A percentile compares a stretch with the other conserved stretches of the same genome.
Conservation (phyloP, 345 rosid species). For the Hypericum perforatum region DNA sequence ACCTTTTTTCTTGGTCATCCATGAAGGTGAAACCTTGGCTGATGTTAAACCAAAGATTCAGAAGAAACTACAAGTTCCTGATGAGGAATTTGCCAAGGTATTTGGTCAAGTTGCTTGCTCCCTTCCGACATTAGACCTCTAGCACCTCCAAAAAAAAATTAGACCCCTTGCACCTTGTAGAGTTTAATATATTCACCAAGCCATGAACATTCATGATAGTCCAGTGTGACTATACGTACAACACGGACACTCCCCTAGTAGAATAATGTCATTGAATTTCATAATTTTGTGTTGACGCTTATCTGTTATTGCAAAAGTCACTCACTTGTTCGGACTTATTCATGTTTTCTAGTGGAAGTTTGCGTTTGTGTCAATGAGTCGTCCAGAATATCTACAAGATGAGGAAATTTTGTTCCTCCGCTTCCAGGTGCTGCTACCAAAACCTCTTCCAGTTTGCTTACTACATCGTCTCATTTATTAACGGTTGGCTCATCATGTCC, state of each 20-base stretch:
- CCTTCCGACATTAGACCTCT: no score
- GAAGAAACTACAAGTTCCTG: no score
- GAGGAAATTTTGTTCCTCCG: background rate
- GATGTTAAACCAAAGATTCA: no score
- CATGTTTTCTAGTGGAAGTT: slow-evolving; percentile 4
- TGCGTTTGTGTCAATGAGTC: slow-evolving; percentile 6
- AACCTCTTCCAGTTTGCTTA: background rate
- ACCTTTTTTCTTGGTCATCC: no score
- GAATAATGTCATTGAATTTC: background rate
- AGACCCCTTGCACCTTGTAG: no score
- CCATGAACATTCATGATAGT: no score
- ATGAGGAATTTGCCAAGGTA: no score
- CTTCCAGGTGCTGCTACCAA: slow-evolving; percentile 1
- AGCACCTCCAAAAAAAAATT: no score
- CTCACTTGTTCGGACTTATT: background rate
- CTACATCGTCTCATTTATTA: background rate
- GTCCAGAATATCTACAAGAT: slow-evolving; percentile 9
- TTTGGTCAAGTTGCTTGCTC: no score
- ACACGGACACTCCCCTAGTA: background rate
- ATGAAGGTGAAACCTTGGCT: no score
- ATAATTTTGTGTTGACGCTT: background rate
- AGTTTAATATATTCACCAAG: no score
- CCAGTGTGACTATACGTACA: no score
- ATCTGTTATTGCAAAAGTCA: background rate
- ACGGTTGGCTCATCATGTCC: background rate